Evolutionary conservation across 257 asterid species (phyloP), one percentile per base, ranked within the genome.

Genomic region (Solanum acaule): DNA sequence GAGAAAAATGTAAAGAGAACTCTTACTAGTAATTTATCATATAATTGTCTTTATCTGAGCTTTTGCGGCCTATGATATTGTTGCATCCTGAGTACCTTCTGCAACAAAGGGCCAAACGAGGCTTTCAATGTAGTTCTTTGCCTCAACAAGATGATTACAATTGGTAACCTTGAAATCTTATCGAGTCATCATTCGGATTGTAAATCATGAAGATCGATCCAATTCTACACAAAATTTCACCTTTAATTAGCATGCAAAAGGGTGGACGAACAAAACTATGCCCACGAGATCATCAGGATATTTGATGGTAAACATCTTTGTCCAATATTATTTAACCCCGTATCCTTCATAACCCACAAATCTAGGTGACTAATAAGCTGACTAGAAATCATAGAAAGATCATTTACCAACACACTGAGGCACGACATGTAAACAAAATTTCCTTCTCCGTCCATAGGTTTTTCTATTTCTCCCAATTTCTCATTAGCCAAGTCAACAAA

Each of bases 71-170:
- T 34, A 18, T 4, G 82, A 34, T 35, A 44, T 73, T 75, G 82
- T 35, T 75, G 18, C 52, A 35, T 75, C 27, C 27, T 1, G 2
- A 8, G 27, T 20, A 10, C 8, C 9, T 10, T 75, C 7, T 20
- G 52, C 15, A 35, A 10, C 13, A 35, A 75, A 35, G 10, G 52
- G 83, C 31, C 31, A 75, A 22, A 94, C 93, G 31, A 93, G 92
- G 86, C 93, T 95, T 87, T 93, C 95, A 29, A 89, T 59, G 63
- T 90, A 93, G 68, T 86, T 25, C 6, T 9, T 38, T 22, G 73
- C 89, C 46, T 87, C 88, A 82, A 40, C 8, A 59, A 49, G 59
- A 22, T 8, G 38, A 83, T 29, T 33, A 72, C 44, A 81, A 6
- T 23, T 72, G 22, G 25, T 83, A 42, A 91, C 52, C 46, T 70